phyloP scores from a whole-genome alignment of 305 asterid genomes.

The Lippia alba region DNA sequence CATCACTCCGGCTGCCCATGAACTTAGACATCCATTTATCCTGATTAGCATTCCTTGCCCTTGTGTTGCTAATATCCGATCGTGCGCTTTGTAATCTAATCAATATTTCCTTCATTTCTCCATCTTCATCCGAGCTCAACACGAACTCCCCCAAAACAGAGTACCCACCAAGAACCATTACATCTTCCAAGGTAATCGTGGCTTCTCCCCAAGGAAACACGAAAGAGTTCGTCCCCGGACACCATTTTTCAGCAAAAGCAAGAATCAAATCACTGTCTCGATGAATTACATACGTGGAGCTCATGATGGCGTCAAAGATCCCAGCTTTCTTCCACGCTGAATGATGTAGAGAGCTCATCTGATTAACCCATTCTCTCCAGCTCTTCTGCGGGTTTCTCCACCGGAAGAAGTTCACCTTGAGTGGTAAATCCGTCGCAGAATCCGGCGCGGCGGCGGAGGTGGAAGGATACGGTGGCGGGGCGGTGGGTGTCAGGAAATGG shows the following conservation, averaged over 20 bases:
- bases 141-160: not conserved
- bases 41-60: not conserved
- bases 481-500: constrained; percentile 3
- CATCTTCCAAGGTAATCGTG: not conserved
- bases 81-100: not conserved
- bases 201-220: not conserved
- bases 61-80: not conserved
- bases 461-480: not conserved
- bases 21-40: not conserved
- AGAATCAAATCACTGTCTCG: not conserved
- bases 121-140: not conserved
- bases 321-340: not conserved
- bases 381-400: not conserved
- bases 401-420: not conserved
- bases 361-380: not conserved
- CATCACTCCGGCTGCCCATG: not conserved
- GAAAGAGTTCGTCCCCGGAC: not conserved
- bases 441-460: not conserved
- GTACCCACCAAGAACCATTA: not conserved
- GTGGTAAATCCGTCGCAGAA: not conserved
- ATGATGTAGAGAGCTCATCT: not conserved
- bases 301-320: not conserved
- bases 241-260: not conserved
- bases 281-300: not conserved
- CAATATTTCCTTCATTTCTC: not conserved